Conservation (phyloP, 768 basidiomycete genomes). For the Fistulinella prunicolor region DNA sequence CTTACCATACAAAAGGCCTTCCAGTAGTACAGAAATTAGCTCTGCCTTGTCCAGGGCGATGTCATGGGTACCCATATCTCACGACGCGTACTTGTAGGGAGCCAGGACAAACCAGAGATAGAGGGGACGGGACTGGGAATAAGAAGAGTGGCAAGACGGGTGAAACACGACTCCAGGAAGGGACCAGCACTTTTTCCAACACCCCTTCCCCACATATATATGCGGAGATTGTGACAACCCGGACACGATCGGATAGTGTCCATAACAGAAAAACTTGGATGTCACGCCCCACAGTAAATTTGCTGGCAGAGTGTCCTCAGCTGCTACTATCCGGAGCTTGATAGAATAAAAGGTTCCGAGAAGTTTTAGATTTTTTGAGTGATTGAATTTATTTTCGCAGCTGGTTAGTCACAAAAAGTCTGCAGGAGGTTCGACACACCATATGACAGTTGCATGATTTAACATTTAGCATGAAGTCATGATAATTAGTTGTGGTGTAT, state of each 20-base stretch:
- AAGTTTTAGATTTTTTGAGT: neutral
- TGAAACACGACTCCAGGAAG: no score
- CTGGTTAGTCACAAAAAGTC: no score
- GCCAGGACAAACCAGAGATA: neutral
- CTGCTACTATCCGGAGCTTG: neutral
- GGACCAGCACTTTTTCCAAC: neutral
- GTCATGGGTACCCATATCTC: neutral
- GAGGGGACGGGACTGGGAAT: neutral
- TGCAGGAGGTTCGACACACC: no score
- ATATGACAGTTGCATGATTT: no score
- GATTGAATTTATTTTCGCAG: no score
- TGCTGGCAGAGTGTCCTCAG: neutral
- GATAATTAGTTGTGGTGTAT: no score
- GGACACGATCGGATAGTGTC: neutral
- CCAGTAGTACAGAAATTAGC: neutral
- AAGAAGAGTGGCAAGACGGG: neutral
- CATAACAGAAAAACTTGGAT: neutral
- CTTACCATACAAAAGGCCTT: conserved; percentile 14
- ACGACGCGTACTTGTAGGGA: neutral
- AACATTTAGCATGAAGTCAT: no score
- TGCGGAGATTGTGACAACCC: neutral
- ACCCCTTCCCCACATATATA: neutral
- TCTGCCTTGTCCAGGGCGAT: neutral
- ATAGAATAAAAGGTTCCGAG: neutral
- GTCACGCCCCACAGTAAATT: neutral